A percentile compares a stretch with the other conserved stretches of the same genome.
Conservation (phyloP, 345 rosid species). For the Tarenaya hassleriana region DNA sequence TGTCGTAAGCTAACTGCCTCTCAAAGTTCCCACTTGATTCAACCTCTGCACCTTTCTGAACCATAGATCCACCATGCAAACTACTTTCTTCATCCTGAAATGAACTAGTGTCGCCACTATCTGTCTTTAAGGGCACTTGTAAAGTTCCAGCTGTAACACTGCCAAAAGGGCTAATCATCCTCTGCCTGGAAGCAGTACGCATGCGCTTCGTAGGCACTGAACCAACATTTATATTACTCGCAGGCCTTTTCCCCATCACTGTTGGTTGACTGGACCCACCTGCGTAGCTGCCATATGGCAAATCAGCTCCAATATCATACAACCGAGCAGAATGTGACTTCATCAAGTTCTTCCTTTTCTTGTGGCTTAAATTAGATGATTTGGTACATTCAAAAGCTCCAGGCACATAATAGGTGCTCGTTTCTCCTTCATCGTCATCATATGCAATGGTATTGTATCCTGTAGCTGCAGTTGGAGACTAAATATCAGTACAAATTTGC, state of each 20-base stretch:
- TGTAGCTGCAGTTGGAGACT: constrained; percentile 43
- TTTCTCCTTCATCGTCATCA: constrained; percentile 90
- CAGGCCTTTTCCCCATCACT: constrained; percentile 61
- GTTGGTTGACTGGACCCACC: constrained; percentile 45
- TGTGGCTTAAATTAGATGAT: constrained; percentile 49
- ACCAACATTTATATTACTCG: constrained; percentile 50
- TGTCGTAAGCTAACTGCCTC: constrained; percentile 61
- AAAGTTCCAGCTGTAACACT: constrained; percentile 46
- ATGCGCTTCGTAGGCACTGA: constrained; percentile 82
- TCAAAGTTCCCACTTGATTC: constrained; percentile 68
- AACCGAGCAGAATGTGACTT: constrained; percentile 49
- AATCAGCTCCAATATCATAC: constrained; percentile 56
- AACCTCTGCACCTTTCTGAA: constrained; percentile 74
- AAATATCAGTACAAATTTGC: constrained; percentile 18
- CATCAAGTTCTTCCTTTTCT: constrained; percentile 49
- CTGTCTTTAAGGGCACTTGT: constrained; percentile 54
- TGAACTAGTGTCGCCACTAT: constrained; percentile 94
- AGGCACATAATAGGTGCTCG: constrained; percentile 59
- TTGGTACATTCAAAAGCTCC: constrained; percentile 55
- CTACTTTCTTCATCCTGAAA: constrained; percentile 93
- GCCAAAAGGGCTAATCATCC: constrained; percentile 58
- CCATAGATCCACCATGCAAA: constrained; percentile 61
- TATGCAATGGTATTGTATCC: constrained; percentile 49
- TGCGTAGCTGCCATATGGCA: constrained; percentile 42
- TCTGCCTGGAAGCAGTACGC: constrained; percentile 85